Conservation (phyloP, 73 alveolate genomes). For the Paramecium biaurelia region DNA sequence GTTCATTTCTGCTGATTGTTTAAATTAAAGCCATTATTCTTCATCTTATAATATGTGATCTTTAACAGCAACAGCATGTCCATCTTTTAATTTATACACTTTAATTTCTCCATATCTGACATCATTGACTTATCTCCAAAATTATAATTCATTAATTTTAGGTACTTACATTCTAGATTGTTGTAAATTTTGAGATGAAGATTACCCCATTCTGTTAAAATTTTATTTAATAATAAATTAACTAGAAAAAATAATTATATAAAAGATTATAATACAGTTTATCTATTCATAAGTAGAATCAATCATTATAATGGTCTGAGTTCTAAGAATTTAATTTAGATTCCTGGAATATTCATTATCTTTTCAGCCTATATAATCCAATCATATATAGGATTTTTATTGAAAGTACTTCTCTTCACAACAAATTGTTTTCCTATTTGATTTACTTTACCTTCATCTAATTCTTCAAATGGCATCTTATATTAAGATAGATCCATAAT, state of each 20-base stretch:
- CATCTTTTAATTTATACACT: background rate
- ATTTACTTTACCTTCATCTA: background rate
- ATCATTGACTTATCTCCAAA: background rate
- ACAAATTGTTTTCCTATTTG: background rate
- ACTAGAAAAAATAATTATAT: background rate
- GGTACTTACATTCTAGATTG: background rate
- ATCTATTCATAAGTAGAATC: background rate
- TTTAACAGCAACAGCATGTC: background rate
- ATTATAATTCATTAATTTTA: background rate
- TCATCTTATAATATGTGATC: constrained; percentile 18
- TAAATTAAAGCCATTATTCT: background rate
- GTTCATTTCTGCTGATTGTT: background rate
- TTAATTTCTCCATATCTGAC: constrained; percentile 11
- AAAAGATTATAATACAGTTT: background rate
- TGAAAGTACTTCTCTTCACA: constrained; percentile 1
- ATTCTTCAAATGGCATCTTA: background rate
- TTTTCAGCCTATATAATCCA: constrained; percentile 32
- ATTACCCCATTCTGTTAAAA: constrained; percentile 17
- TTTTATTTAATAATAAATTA: background rate
- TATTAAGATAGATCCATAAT: constrained; percentile 9
- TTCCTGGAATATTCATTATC: constrained; percentile 37
- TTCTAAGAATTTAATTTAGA: background rate
- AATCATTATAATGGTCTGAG: background rate
- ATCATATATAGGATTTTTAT: constrained; percentile 42
- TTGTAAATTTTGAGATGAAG: background rate